Percentiles rank a stretch among this genome's conserved stretches.
These are phyloP conservation scores for Solanum ossicruentum DNA, from an alignment of 257 asterid species.

Conservation along the genomic window DNA sequence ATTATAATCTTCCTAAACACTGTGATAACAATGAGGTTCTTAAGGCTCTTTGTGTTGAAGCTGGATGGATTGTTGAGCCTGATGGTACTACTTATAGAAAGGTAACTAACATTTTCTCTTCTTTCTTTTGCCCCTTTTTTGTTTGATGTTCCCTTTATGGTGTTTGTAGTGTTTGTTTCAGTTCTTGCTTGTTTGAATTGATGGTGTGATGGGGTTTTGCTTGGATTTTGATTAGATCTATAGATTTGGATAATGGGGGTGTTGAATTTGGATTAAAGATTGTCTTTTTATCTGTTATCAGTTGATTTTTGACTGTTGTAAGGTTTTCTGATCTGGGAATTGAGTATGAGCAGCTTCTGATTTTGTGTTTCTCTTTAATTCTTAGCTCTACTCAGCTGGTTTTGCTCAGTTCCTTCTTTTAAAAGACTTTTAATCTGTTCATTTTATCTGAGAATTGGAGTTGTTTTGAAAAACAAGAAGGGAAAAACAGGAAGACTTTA, in stretches of 20 bases:
- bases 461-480: background rate
- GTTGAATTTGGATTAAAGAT: conserved; percentile 9
- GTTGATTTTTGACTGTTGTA: background rate
- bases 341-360: background rate
- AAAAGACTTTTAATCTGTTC: background rate
- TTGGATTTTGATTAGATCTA: conserved; percentile 39
- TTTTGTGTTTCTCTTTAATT: background rate
- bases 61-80: conserved; percentile 93
- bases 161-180: background rate
- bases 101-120: conserved; percentile 19
- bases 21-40: conserved; percentile 92
- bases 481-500: background rate
- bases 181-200: background rate
- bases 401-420: background rate
- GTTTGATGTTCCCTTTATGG: background rate
- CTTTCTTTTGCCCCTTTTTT: background rate
- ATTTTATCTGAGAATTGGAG: background rate
- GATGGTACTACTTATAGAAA: conserved; percentile 96
- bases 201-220: background rate
- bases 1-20: conserved; percentile 83
- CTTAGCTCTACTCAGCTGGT: background rate
- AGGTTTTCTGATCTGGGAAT: background rate
- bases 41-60: conserved; percentile 90
- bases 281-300: background rate
- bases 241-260: conserved; percentile 10